Base-by-base conservation (phyloP, 208 protist species). In the Leishmania lainsoni region DNA sequence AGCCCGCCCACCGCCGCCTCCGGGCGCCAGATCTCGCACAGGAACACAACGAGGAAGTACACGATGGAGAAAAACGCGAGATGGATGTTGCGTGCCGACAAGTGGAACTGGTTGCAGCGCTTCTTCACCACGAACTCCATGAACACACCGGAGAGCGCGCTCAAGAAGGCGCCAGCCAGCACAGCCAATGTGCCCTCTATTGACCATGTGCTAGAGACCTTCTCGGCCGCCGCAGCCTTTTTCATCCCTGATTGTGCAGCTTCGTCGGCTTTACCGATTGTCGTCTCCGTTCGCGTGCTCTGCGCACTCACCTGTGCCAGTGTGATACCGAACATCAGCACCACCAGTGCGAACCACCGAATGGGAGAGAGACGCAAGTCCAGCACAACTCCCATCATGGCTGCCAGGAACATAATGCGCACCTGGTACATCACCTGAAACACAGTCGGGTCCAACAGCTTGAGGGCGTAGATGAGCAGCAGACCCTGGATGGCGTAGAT, bases 391-490 rank as follows among this genome's bases (percentile, higher is more conserved):
- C 74, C 56, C 81, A 89, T 89, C 61, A 95, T 81, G 16, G 94
- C 3, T 2, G 89, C 91, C 26, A 87, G 88, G 29, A 89, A 86
- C 26, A 94, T 3, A 56, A 95, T 91, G 78, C 90, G 91, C 32
- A 87, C 72, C 73, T 95, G 91, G 74, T 89, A 92, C 56, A 86
- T 76, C 16, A 96, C 81, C 74, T 94, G 89, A 78, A 94, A 94
- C 35, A 91, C 69, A 39, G 89, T 86, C 49, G 91, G 81, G 78
- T 93, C 89, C 51, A 95, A 77, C 63, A 88, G 83, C 51, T 72
- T 68, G 29, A 92, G 81, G 5, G 91, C 84, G 17, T 91, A 16
- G 54, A 91, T 88, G 10, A 92, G 35, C 76, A 89, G 59, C 68
- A 89, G 83, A 32, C 92, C 92, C 74, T 96, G 91, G 4, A 92